A percentile compares a stretch with the other conserved stretches of the same genome.
Conservation (phyloP, 768 basidiomycete genomes). For the Tulasnella sp. region DNA sequence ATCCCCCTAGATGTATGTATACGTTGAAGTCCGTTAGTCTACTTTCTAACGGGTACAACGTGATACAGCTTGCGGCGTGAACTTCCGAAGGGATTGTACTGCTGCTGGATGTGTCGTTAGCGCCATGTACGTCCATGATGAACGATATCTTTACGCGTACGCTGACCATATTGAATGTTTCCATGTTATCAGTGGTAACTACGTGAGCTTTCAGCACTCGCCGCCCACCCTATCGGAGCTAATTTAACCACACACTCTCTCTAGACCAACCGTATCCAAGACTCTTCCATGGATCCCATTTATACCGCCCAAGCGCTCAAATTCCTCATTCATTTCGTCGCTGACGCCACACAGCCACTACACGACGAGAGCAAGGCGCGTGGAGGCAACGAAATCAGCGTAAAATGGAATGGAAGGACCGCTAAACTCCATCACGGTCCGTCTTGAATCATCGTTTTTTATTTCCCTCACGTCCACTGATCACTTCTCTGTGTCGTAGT, state of each 20-base stretch:
- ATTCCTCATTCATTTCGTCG: slow-evolving; percentile 13
- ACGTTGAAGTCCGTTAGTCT: too few species aligned
- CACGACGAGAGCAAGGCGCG: neutral
- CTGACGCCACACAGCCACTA: slow-evolving; percentile 8
- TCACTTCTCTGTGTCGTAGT: neutral
- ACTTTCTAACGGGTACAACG: too few species aligned
- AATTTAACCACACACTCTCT: neutral
- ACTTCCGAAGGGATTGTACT: neutral
- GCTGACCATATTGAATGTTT: too few species aligned
- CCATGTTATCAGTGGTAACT: neutral
- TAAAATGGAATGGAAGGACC: neutral
- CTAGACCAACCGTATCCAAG: neutral
- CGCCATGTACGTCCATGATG: neutral
- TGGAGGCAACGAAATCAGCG: neutral
- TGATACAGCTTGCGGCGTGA: neutral
- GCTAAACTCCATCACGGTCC: slow-evolving; percentile 5
- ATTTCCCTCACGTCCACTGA: too few species aligned
- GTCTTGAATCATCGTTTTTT: neutral
- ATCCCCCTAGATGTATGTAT: neutral
- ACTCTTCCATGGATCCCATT: neutral
- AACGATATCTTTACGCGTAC: neutral
- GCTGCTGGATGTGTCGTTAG: neutral
- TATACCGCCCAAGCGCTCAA: slow-evolving; percentile 5
- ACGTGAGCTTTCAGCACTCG: neutral
- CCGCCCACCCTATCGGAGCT: neutral